Evolutionary conservation across 2,329 filamentous ascomycete genomes (phyloP).

Genomic region (Colletotrichum sp.): DNA sequence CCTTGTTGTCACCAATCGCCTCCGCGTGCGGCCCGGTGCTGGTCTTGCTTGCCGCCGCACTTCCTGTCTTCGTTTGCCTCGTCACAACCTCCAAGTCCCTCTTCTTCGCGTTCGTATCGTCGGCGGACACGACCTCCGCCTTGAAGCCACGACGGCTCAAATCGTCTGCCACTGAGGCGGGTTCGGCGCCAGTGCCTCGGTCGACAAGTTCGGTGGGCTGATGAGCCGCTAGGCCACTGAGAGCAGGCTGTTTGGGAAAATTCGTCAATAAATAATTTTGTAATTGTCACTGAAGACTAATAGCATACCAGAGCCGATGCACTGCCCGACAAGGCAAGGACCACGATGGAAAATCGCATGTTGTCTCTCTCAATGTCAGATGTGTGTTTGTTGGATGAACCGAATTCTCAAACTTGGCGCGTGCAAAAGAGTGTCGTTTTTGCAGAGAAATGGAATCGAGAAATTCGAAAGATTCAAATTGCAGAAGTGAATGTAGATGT

Average conservation of each 20-base stretch:
- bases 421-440: constrained; percentile 10
- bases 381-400: neutral
- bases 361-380: neutral
- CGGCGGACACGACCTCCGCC: neutral
- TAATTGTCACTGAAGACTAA: neutral
- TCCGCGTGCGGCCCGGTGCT: neutral
- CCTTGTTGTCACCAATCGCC: constrained; percentile 12
- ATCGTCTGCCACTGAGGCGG: neutral
- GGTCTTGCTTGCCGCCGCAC: neutral
- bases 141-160: neutral
- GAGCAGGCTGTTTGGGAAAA: neutral
- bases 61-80: neutral
- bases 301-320: constrained; percentile 10
- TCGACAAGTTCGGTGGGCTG: neutral
- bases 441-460: neutral
- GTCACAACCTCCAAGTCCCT: neutral
- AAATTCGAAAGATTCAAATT: neutral
- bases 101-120: neutral
- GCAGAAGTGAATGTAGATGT: constrained; percentile 10
- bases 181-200: neutral
- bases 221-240: neutral
- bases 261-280: neutral
- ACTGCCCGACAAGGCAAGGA: constrained; percentile 9
- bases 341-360: constrained; percentile 8
- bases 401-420: neutral